These are phyloP conservation scores for Mycena galericulata DNA, from an alignment of 768 basidiomycete species.

Conservation along the genomic window DNA sequence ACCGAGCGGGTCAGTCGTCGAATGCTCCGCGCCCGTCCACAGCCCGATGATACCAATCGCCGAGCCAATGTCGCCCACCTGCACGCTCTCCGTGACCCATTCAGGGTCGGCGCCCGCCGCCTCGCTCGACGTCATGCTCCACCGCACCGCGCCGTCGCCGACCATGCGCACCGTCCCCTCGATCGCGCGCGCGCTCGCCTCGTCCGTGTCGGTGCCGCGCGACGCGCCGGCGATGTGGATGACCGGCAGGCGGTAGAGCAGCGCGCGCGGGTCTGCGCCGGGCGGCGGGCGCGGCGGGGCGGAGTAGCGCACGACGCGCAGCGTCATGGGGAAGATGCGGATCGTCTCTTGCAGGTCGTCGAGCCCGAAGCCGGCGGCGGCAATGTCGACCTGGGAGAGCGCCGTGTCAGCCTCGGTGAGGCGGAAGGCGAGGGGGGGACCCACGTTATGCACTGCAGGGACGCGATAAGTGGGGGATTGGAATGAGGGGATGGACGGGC, in stretches of 20 bases:
- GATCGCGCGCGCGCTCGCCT: constrained; percentile 48
- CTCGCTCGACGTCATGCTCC: constrained; percentile 55
- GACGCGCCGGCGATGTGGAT: constrained; percentile 64
- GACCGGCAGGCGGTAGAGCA: constrained; percentile 56
- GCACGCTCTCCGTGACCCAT: constrained; percentile 69
- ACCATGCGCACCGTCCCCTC: constrained; percentile 62
- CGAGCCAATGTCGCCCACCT: constrained; percentile 67
- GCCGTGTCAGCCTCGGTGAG: no score
- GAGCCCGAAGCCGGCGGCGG: constrained; percentile 31
- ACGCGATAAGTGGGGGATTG: background rate
- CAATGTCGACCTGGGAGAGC: constrained; percentile 11
- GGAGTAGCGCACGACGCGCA: constrained; percentile 56
- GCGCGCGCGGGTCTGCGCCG: constrained; percentile 37
- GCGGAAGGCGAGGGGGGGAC: background rate
- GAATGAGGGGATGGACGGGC: constrained; percentile 34
- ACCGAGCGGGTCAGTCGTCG: constrained; percentile 30
- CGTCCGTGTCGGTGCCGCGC: constrained; percentile 50
- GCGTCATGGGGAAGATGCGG: constrained; percentile 64
- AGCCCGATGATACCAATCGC: constrained; percentile 62
- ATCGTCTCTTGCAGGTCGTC: constrained; percentile 56
- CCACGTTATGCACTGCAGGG: constrained; percentile 54
- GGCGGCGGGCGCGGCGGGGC: constrained; percentile 40
- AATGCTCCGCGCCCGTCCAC: constrained; percentile 36
- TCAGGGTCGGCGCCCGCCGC: constrained; percentile 49
- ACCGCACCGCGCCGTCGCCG: constrained; percentile 61